Evolutionary conservation across 2,329 filamentous ascomycete genomes (phyloP), one percentile per base, ranked within the genome.

Genomic region (Pseudogymnoascus sp.): DNA sequence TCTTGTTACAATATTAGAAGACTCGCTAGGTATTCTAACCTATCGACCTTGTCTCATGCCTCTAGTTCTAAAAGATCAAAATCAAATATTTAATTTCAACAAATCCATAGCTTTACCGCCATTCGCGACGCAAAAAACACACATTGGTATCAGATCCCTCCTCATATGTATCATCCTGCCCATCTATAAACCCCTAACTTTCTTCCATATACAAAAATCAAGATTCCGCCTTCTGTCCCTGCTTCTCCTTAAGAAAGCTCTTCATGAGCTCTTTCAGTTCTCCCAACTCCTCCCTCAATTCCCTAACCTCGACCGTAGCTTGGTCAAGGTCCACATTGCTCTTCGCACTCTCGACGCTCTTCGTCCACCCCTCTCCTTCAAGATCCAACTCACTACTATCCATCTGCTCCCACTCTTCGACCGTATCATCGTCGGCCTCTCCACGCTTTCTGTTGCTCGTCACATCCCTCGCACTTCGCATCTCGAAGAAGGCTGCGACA

Each of bases 351-450:
- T 86, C 81, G 2, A 96, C 92, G 63, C 83, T 87, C 80, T 95
- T 91, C 37, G 83, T 80, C 95, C 95, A 99, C 0, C 89, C 91
- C 66, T 93, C 90, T 0, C 83, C 80, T 71, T 96, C 90, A 71
- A 96, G 90, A 72, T 96, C 89, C 18, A 93, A 73, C 62, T 89
- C 83, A 23, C 12, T 37, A 5, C 79, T 79, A 7, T 80, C 76
- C 72, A 93, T 79, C 74, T 96, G 89, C 77, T 99, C 95, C 95
- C 95, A 99, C 73, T 97, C 93, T 72, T 97, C 89, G 7, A 89
- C 77, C 0, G 86, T 86, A 68, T 97, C 92, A 69, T 99, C 95
- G 68, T 99, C 95, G 2, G 88, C 88, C 68, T 97, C 93, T 40
- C 93, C 91, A 14, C 89, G 79, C 14, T 82, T 83, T 1, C 95